These are phyloP conservation scores for Cladophialophora exuberans DNA, from an alignment of 2,329 filamentous ascomycete genomes.

Conservation along the genomic window DNA sequence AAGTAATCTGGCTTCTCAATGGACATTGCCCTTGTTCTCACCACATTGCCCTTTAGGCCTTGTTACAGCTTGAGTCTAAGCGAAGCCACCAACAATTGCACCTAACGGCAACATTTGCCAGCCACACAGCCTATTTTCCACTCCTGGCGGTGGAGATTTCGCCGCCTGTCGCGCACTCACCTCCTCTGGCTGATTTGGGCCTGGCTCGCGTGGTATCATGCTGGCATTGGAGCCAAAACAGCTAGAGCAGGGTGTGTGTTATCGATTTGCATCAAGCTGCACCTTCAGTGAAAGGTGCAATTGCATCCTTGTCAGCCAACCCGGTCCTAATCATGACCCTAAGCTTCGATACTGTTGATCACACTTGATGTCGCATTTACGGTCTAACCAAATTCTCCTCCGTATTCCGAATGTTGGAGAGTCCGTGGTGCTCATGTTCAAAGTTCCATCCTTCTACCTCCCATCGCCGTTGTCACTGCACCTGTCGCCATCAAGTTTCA, in stretches of 20 bases:
- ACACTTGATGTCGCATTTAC: conserved; percentile 15
- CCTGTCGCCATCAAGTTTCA: neutral
- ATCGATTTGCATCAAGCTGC: neutral
- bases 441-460: neutral
- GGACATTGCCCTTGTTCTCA: too few relatives aligned
- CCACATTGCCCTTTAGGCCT: too few relatives aligned
- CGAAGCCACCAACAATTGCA: too few relatives aligned
- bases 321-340: neutral
- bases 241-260: too few relatives aligned
- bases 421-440: neutral
- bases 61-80: too few relatives aligned
- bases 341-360: neutral
- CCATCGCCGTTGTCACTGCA: neutral
- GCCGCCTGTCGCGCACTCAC: too few relatives aligned
- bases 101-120: too few relatives aligned
- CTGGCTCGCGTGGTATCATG: neutral
- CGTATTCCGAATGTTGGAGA: neutral
- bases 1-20: too few relatives aligned
- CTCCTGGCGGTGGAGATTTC: too few relatives aligned
- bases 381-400: neutral
- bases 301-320: neutral
- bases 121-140: too few relatives aligned
- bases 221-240: neutral
- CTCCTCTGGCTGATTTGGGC: too few relatives aligned
- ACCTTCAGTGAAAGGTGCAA: neutral